Conservation (phyloP, 331 rosid genomes). For the Phaseolus coccineus region DNA sequence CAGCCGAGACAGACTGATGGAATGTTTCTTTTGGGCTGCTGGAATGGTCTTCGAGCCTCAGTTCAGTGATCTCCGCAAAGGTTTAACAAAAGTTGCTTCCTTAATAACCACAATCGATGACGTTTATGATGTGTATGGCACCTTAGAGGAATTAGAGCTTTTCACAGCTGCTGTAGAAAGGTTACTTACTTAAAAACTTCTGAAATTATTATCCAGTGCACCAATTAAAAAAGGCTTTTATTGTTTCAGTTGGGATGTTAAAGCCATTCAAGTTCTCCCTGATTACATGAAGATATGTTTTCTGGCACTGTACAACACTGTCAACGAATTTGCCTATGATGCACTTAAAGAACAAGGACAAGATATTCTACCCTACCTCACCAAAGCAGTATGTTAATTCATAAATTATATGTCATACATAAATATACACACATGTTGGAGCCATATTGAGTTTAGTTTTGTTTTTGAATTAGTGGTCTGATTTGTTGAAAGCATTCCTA, state of each 20-base stretch:
- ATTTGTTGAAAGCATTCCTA: constrained; percentile 60
- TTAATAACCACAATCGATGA: constrained; percentile 58
- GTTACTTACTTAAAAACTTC: constrained; percentile 24
- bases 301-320: constrained; percentile 66
- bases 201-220: background rate
- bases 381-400: constrained; percentile 49
- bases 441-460: background rate
- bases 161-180: constrained; percentile 61
- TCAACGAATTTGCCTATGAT: constrained; percentile 59
- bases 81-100: constrained; percentile 56
- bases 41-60: constrained; percentile 63
- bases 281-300: constrained; percentile 66
- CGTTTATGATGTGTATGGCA: constrained; percentile 62
- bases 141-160: constrained; percentile 57
- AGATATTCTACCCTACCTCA: constrained; percentile 54
- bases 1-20: constrained; percentile 62
- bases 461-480: constrained; percentile 55
- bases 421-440: background rate
- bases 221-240: background rate
- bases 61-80: constrained; percentile 50
- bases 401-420: background rate
- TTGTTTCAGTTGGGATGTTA: constrained; percentile 63
- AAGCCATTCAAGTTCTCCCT: constrained; percentile 49
- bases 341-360: constrained; percentile 51
- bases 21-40: constrained; percentile 59